phyloP scores from a whole-genome alignment of 108 stramenopile species.

The Schizochytrium sp. region DNA sequence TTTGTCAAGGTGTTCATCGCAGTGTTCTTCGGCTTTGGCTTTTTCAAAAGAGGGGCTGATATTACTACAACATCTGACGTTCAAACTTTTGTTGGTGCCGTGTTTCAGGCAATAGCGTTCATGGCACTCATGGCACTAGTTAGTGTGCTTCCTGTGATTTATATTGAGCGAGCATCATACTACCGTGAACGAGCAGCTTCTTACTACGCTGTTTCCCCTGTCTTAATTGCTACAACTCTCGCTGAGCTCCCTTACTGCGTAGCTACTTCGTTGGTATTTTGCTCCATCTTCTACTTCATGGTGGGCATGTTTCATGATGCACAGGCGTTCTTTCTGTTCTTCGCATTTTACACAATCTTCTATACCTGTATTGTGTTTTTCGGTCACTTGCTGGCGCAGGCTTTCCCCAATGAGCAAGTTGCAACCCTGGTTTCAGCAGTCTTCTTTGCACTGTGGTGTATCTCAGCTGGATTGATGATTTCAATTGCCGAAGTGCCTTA shows the following conservation, averaged over 20 bases:
- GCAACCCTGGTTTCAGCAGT: conserved; percentile 65
- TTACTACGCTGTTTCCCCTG: conserved; percentile 64
- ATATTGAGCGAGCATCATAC: conserved; percentile 71
- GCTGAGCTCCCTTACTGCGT: neutral
- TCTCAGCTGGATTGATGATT: conserved; percentile 74
- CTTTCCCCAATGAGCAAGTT: conserved; percentile 63
- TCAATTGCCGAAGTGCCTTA: neutral
- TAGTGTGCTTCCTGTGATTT: conserved; percentile 72
- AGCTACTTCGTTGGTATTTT: neutral
- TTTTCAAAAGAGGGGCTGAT: neutral
- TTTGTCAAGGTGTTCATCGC: conserved; percentile 58
- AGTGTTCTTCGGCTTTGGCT: conserved; percentile 42
- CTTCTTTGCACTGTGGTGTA: conserved; percentile 63
- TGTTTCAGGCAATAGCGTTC: neutral
- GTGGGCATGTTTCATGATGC: neutral
- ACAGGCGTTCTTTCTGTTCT: conserved; percentile 21
- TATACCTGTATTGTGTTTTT: neutral
- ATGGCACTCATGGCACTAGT: conserved; percentile 67
- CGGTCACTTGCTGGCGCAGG: conserved; percentile 61
- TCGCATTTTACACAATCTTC: neutral
- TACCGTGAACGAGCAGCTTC: conserved; percentile 75
- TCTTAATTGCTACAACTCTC: neutral
- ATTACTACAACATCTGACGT: neutral
- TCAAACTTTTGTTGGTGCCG: neutral
- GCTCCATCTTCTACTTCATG: conserved; percentile 23